phyloP scores from a whole-genome alignment of 2,329 filamentous ascomycete species.

The Hawksworthiomyces lignivorus region DNA sequence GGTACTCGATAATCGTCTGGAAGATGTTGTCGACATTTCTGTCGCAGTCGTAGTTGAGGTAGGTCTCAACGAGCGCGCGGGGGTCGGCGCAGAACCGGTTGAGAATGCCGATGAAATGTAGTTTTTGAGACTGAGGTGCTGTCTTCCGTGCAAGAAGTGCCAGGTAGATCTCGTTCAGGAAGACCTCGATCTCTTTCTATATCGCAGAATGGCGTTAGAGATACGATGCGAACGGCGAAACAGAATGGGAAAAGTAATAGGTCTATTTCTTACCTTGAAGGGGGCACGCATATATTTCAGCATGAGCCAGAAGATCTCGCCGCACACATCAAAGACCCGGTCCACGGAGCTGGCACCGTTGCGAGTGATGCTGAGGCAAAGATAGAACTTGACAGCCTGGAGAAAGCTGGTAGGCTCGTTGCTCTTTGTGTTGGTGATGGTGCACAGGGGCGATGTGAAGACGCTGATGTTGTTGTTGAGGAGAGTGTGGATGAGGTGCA shows the following conservation, averaged over 20 bases:
- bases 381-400: constrained; percentile 92
- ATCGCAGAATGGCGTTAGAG: no score
- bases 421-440: constrained; percentile 83
- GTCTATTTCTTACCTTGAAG: constrained; percentile 59
- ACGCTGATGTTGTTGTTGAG: constrained; percentile 89
- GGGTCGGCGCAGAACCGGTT: constrained; percentile 80
- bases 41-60: constrained; percentile 98
- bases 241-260: not conserved
- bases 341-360: constrained; percentile 93
- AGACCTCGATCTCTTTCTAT: constrained; percentile 94
- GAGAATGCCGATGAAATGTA: constrained; percentile 81
- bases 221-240: no score
- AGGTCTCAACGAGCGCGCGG: constrained; percentile 83
- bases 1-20: constrained; percentile 86
- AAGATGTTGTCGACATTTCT: constrained; percentile 95
- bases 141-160: constrained; percentile 82
- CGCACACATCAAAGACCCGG: constrained; percentile 88
- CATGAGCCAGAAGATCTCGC: constrained; percentile 98
- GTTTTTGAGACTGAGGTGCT: constrained; percentile 82
- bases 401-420: constrained; percentile 85
- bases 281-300: constrained; percentile 86
- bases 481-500: constrained; percentile 91
- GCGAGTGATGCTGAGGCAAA: constrained; percentile 87
- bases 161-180: constrained; percentile 94
- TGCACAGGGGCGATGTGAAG: constrained; percentile 86